phyloP scores from a whole-genome alignment of 192 early-diverging fungal genomes.

The Backusella mclennaniae region DNA sequence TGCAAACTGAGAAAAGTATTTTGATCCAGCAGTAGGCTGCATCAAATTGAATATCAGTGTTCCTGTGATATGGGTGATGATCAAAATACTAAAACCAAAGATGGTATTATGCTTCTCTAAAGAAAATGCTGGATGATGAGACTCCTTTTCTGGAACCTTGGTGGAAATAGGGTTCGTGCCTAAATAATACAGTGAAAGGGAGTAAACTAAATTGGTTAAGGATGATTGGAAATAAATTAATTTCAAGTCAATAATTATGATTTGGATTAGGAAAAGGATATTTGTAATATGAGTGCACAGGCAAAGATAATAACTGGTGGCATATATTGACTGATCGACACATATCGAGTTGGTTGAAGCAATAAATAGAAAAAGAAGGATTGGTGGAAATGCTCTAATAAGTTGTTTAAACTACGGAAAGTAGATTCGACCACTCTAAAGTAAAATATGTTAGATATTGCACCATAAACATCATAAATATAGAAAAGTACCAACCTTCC shows the following conservation, averaged over 20 bases:
- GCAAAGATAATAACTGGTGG: constrained; percentile 80
- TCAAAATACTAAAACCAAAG: constrained; percentile 30
- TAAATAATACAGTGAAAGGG: constrained; percentile 43
- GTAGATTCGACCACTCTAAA: constrained; percentile 75
- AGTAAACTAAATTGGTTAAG: constrained; percentile 38
- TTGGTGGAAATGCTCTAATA: constrained; percentile 93
- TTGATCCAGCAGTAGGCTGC: constrained; percentile 24
- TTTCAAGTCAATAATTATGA: constrained; percentile 31
- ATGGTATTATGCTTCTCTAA: constrained; percentile 22
- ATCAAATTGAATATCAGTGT: constrained; percentile 35
- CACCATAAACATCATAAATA: background rate
- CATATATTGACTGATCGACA: constrained; percentile 89
- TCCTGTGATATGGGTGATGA: constrained; percentile 31
- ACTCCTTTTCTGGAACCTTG: background rate
- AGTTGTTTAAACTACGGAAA: constrained; percentile 83
- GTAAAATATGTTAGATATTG: background rate
- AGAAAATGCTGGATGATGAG: constrained; percentile 24
- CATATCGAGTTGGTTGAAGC: constrained; percentile 70
- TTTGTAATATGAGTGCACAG: constrained; percentile 68
- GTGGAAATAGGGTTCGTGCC: background rate
- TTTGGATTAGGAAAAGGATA: constrained; percentile 50
- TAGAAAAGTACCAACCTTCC: constrained; percentile 41
- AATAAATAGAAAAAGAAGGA: constrained; percentile 98
- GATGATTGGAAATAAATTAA: constrained; percentile 31
- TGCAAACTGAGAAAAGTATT: constrained; percentile 5